Evolutionary conservation across 1,284 basidiomycete genomes (phyloP), one percentile per base, ranked within the genome.

Genomic region (Puccinia hordei): DNA sequence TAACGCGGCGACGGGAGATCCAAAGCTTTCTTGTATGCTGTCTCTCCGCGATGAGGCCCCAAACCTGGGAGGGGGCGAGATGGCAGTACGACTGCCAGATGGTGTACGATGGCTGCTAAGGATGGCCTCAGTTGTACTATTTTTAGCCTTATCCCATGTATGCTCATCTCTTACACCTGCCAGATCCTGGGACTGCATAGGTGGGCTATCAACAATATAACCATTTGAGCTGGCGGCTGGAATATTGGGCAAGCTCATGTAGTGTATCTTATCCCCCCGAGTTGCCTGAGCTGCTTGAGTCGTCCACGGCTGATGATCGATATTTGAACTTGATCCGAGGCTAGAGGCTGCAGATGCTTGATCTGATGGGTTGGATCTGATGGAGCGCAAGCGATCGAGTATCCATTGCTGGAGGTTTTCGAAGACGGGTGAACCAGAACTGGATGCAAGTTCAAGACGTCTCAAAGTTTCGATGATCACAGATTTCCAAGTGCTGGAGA

Each of bases 341-440:
- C 10, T 63, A 6, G 46, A 65, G 53, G 35, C 49, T 76, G 19
- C 30, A 30, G 30, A 51, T 49, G 24, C 49, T 27, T 22, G 63
- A 55, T 51, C 24, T 38, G 51, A 65, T 24, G 46, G 27, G 27
- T 66, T 35, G 41, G 74, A 30, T 27, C 63, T 68, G 51, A 78
- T 68, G 17, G 35, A 57, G 30, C 35, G 75, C 35, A 79, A 46
- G 17, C 53, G 77, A 51, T 79, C 77, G 9, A 79, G 35, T 3
- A 79, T 24, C 77, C 77, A 79, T 27, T 72, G 53, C 53, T 79
- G 77, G 30, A 79, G 35, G 41, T 79, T 72, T 12, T 44, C 53
- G 24, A 79, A 79, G 38, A 79, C 41, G 30, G 55, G 24, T 24
- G 68, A 55, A 17, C 49, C 75, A 69, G 38, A 57, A 53, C 46